Evolutionary conservation across 805 yeast species (phyloP).

Genomic region (Metschnikowia dekortorum): DNA sequence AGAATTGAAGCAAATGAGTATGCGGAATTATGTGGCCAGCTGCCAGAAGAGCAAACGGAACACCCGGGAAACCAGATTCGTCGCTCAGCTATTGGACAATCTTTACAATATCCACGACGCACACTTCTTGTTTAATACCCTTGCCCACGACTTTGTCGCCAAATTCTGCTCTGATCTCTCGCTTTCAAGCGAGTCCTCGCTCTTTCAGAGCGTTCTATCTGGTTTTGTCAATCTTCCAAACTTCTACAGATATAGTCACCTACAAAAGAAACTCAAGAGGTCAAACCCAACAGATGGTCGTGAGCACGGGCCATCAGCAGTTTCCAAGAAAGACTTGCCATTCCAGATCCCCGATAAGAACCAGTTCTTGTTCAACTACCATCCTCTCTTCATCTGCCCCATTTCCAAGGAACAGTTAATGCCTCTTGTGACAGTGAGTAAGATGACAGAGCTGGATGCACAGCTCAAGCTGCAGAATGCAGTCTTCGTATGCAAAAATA

Average conservation of each 20-base stretch:
- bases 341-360: constrained; percentile 39
- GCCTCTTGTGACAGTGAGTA: constrained; percentile 23
- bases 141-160: constrained; percentile 39
- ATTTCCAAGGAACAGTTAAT: constrained; percentile 40
- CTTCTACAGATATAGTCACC: constrained; percentile 37
- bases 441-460: constrained; percentile 10
- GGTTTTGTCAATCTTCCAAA: constrained; percentile 40
- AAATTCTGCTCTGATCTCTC: constrained; percentile 35
- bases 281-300: neutral
- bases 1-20: neutral
- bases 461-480: constrained; percentile 10
- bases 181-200: constrained; percentile 37
- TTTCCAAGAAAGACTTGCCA: constrained; percentile 31
- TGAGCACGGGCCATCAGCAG: constrained; percentile 10
- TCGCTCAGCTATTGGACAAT: constrained; percentile 27
- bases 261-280: constrained; percentile 28
- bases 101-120: constrained; percentile 27
- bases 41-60: constrained; percentile 13
- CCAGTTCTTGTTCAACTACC: constrained; percentile 37
- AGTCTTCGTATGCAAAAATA: constrained; percentile 8
- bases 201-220: constrained; percentile 37
- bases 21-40: constrained; percentile 1
- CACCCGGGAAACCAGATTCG: constrained; percentile 23
- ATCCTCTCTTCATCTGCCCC: constrained; percentile 45
- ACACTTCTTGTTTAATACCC: constrained; percentile 28